These are phyloP conservation scores for Waltiozyma solani DNA, from an alignment of 1,139 yeast genomes.

Conservation along the genomic window DNA sequence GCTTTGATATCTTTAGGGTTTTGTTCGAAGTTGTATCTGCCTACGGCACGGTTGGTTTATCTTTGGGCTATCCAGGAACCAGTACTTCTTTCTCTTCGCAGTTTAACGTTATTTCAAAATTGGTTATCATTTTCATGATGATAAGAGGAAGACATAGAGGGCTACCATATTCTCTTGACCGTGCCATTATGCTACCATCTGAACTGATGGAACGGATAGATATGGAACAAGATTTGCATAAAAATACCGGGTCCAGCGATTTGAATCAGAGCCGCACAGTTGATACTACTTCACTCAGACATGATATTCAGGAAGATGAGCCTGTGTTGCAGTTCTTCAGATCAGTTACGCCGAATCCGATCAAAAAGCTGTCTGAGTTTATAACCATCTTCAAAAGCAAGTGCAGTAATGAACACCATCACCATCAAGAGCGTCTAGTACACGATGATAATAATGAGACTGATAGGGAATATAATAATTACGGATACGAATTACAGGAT, in stretches of 20 bases:
- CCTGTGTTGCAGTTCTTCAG: constrained; percentile 20
- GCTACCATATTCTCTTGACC: constrained; percentile 82
- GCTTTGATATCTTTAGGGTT: constrained; percentile 61
- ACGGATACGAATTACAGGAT: no score
- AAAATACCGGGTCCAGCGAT: constrained; percentile 2
- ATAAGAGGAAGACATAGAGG: constrained; percentile 97
- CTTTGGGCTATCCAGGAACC: constrained; percentile 67
- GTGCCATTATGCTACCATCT: constrained; percentile 86
- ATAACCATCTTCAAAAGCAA: no score
- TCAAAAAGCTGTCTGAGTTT: no score
- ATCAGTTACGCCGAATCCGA: constrained; percentile 17
- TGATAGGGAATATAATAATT: no score
- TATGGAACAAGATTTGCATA: constrained; percentile 47
- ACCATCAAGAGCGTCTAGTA: no score
- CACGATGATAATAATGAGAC: no score
- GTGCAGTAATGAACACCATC: no score
- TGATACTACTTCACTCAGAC: constrained; percentile 8
- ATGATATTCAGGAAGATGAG: no score
- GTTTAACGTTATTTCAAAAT: constrained; percentile 65
- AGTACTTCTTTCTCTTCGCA: constrained; percentile 64
- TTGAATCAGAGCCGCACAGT: constrained; percentile 9
- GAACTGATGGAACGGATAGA: constrained; percentile 63
- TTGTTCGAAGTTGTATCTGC: constrained; percentile 90
- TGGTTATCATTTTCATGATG: constrained; percentile 82
- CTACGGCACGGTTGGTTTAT: constrained; percentile 91